Percentiles rank a stretch among this genome's conserved stretches.
These are phyloP conservation scores for Chalciporus sphaerocephalus DNA, from an alignment of 768 basidiomycete species.

Conservation along the genomic window DNA sequence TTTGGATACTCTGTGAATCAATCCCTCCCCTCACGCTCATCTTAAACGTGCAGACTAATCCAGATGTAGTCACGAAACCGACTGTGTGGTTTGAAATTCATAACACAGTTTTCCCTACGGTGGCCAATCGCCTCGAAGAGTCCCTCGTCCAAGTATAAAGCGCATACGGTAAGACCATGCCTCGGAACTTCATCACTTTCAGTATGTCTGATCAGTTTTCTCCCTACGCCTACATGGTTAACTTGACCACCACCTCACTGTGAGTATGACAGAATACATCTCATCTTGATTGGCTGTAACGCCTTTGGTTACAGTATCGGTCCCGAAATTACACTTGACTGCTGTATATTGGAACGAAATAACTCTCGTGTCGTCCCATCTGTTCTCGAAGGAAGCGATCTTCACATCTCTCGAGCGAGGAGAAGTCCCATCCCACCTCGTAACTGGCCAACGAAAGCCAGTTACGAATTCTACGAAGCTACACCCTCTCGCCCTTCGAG, in stretches of 20 bases:
- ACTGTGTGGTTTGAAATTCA: slow-evolving; percentile 1
- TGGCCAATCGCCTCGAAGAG: slow-evolving; percentile 10
- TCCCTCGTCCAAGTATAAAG: slow-evolving; percentile 9
- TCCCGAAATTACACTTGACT: background rate
- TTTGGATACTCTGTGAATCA: background rate
- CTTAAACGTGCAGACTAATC: slow-evolving; percentile 1
- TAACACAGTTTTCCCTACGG: slow-evolving; percentile 5
- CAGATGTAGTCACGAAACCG: slow-evolving; percentile 5
- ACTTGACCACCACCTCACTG: background rate
- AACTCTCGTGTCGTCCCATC: background rate
- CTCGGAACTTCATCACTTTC: background rate
- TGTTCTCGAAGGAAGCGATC: background rate
- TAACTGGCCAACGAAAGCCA: background rate
- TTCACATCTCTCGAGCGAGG: background rate
- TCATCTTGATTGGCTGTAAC: slow-evolving; percentile 6
- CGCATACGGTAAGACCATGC: background rate
- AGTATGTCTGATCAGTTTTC: slow-evolving; percentile 7
- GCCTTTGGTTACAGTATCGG: slow-evolving; percentile 4
- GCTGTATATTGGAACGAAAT: background rate
- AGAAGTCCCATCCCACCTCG: background rate
- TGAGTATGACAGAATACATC: slow-evolving; percentile 10
- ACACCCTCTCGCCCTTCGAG: background rate
- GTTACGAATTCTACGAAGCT: background rate
- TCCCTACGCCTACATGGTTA: background rate
- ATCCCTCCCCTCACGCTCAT: background rate